These are phyloP conservation scores for Jacaranda mimosifolia DNA, from an alignment of 257 asterid species.

Conservation along the genomic window DNA sequence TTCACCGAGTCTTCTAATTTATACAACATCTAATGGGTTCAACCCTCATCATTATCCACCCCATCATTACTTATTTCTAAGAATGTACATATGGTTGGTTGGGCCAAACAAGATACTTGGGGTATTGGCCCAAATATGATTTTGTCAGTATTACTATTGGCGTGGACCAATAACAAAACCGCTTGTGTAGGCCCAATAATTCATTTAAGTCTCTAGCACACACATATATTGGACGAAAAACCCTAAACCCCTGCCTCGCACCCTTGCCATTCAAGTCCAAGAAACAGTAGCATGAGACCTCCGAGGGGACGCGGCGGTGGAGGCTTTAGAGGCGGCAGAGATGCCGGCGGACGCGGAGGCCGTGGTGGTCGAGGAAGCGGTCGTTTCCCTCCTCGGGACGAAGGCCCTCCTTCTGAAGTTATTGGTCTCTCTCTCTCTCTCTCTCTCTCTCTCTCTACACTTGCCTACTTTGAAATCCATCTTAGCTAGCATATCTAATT, in stretches of 20 bases:
- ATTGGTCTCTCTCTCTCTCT: constrained; percentile 56
- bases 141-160: too few relatives aligned
- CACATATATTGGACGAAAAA: too few relatives aligned
- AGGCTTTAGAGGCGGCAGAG: constrained; percentile 78
- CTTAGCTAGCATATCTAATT: not conserved
- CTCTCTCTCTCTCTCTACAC: not conserved
- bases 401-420: constrained; percentile 76
- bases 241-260: constrained; percentile 41
- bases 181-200: constrained; percentile 1
- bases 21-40: too few relatives aligned
- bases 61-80: too few relatives aligned
- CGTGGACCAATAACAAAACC: not conserved
- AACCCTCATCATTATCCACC: too few relatives aligned
- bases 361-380: constrained; percentile 69
- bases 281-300: constrained; percentile 72
- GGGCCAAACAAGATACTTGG: too few relatives aligned
- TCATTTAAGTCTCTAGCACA: too few relatives aligned
- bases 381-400: constrained; percentile 65
- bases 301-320: constrained; percentile 96
- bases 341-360: constrained; percentile 59
- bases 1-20: too few relatives aligned
- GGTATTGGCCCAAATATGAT: not conserved
- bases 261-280: not conserved
- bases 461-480: not conserved
- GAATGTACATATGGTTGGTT: too few relatives aligned